Evolutionary conservation across 805 yeast species (phyloP).

Genomic region (Metschnikowia gruessii): DNA sequence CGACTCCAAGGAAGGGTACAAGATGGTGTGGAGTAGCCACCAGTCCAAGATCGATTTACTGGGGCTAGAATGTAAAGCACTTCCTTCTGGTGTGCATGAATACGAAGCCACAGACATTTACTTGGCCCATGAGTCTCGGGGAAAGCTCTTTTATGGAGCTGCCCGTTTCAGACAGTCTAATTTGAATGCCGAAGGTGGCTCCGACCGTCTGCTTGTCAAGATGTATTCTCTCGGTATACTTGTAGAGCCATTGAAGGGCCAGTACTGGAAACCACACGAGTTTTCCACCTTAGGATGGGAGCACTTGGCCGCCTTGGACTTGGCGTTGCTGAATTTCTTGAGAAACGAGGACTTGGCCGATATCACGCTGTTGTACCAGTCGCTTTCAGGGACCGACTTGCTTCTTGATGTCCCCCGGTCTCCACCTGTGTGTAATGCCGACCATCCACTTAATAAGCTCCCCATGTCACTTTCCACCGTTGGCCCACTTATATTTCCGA

Average conservation of each 20-base stretch:
- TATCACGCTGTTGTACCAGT: slow-evolving; percentile 20
- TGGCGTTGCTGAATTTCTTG: slow-evolving; percentile 26
- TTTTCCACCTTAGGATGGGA: slow-evolving; percentile 44
- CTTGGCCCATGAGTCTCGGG: slow-evolving; percentile 27
- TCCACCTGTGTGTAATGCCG: slow-evolving; percentile 15
- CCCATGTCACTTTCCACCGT: slow-evolving; percentile 45
- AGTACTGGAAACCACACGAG: slow-evolving; percentile 41
- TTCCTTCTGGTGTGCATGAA: slow-evolving; percentile 44
- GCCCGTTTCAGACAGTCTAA: slow-evolving; percentile 31
- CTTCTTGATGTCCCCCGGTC: slow-evolving; percentile 11
- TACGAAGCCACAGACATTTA: slow-evolving; percentile 28
- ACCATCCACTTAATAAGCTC: slow-evolving; percentile 45
- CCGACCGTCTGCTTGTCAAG: slow-evolving; percentile 39
- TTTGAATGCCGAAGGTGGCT: slow-evolving; percentile 11
- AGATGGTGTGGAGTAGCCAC: slow-evolving; percentile 36
- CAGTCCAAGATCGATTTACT: slow-evolving; percentile 18
- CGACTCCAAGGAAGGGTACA: slow-evolving; percentile 36
- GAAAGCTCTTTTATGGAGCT: slow-evolving; percentile 33
- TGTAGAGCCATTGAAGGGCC: slow-evolving; percentile 39
- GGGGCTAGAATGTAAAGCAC: slow-evolving; percentile 38
- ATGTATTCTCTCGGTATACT: slow-evolving; percentile 67
- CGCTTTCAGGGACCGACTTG: slow-evolving; percentile 12
- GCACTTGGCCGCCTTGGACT: slow-evolving; percentile 34
- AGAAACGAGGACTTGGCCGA: slow-evolving; percentile 18
- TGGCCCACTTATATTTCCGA: slow-evolving; percentile 64